Evolutionary conservation across 305 asterid genomes (phyloP).

Genomic region (Coffea humblotiana): DNA sequence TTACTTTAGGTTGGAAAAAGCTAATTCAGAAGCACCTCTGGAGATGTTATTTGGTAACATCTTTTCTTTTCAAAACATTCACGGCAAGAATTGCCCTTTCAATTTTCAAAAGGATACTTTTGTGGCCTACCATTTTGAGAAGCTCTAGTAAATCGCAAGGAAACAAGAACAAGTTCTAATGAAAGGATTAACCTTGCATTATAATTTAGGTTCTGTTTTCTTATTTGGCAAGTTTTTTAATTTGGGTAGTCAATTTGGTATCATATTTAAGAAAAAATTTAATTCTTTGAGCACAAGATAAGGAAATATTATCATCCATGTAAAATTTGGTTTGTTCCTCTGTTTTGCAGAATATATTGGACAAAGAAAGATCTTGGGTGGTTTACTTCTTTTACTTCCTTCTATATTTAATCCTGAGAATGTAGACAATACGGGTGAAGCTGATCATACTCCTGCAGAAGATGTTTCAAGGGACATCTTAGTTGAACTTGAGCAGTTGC

Average conservation of each 20-base stretch:
- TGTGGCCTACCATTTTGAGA: not conserved
- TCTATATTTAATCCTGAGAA: slow-evolving; percentile 55
- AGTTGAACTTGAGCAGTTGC: slow-evolving; percentile 65
- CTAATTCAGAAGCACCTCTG: not conserved
- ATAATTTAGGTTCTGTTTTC: not conserved
- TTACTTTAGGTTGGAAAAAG: not conserved
- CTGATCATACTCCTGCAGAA: slow-evolving; percentile 36
- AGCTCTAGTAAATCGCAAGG: not conserved
- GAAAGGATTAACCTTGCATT: not conserved
- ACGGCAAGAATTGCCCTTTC: not conserved
- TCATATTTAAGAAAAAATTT: not conserved
- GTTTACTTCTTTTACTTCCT: slow-evolving; percentile 83
- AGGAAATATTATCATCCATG: not conserved
- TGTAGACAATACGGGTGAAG: slow-evolving; percentile 36
- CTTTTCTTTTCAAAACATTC: not conserved
- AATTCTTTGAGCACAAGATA: not conserved
- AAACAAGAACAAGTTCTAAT: not conserved
- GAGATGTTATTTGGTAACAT: not conserved
- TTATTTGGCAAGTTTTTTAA: not conserved
- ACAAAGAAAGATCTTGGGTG: slow-evolving; percentile 82
- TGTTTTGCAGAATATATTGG: slow-evolving; percentile 78
- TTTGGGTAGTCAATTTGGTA: not conserved
- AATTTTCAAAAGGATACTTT: not conserved
- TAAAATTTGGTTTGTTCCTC: slow-evolving; percentile 16
- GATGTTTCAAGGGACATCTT: slow-evolving; percentile 44